Conservation (phyloP, 768 basidiomycete species). For the Lactifluus hygrophoroides region DNA sequence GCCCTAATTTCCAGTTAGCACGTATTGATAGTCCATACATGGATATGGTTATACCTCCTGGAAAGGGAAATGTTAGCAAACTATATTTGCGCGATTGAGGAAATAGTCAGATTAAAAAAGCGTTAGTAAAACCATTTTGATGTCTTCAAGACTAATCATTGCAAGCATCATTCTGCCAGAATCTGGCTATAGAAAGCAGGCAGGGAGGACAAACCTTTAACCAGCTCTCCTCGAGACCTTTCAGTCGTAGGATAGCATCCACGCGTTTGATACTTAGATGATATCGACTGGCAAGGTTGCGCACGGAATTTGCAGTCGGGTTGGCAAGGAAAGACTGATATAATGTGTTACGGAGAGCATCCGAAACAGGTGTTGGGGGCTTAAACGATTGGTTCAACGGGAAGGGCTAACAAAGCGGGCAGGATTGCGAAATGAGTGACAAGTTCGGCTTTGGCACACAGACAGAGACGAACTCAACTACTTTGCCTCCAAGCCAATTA, state of each 20-base stretch:
- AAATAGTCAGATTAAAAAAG: slow-evolving; percentile 19
- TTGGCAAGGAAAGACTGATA: slow-evolving; percentile 54
- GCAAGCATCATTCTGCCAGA: slow-evolving; percentile 42
- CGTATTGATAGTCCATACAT: slow-evolving; percentile 5
- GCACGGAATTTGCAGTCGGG: slow-evolving; percentile 46
- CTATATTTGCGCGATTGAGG: neutral
- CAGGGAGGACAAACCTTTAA: slow-evolving; percentile 46
- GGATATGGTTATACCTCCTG: slow-evolving; percentile 21
- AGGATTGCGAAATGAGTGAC: slow-evolving; percentile 14
- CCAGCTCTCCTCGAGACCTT: slow-evolving; percentile 67
- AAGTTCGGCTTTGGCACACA: neutral
- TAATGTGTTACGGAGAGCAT: slow-evolving; percentile 45
- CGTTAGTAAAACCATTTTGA: slow-evolving; percentile 54
- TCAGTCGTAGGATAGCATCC: slow-evolving; percentile 75
- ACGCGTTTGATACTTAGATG: slow-evolving; percentile 70
- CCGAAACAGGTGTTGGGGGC: slow-evolving; percentile 70
- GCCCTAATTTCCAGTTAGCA: slow-evolving; percentile 32
- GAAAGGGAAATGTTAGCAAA: slow-evolving; percentile 18
- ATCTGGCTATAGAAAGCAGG: slow-evolving; percentile 2
- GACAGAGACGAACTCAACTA: slow-evolving; percentile 38
- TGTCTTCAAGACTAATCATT: slow-evolving; percentile 95
- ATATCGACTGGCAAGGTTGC: slow-evolving; percentile 51
- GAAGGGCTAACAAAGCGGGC: slow-evolving; percentile 53
- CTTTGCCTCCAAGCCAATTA: slow-evolving; percentile 54
- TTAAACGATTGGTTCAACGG: slow-evolving; percentile 78